These are phyloP conservation scores for Ustilago lituana DNA, from an alignment of 1,284 basidiomycete species.

Conservation along the genomic window DNA sequence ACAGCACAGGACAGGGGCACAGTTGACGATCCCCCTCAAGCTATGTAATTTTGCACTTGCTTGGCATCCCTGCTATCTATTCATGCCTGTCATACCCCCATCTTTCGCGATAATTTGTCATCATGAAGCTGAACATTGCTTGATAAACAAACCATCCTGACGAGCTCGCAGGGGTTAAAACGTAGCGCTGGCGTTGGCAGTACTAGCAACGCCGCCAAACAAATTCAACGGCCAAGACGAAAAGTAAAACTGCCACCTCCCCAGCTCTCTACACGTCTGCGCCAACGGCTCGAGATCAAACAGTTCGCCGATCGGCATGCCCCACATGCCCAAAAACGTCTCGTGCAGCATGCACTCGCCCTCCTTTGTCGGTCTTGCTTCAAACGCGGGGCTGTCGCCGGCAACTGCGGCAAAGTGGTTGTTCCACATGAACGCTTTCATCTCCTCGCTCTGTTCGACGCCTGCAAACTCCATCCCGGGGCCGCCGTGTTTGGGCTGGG, in stretches of 20 bases:
- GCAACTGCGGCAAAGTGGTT: slow-evolving; percentile 80
- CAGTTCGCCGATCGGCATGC: slow-evolving; percentile 69
- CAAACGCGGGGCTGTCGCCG: slow-evolving; percentile 78
- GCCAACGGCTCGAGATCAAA: slow-evolving; percentile 69
- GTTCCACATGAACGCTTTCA: slow-evolving; percentile 71
- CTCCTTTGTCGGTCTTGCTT: slow-evolving; percentile 71
- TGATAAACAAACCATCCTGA: too few relatives aligned
- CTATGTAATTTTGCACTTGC: too few relatives aligned
- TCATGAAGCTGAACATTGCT: too few relatives aligned
- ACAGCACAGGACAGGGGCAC: too few relatives aligned
- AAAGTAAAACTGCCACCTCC: slow-evolving; percentile 69
- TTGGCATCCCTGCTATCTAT: not conserved
- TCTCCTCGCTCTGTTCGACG: slow-evolving; percentile 58
- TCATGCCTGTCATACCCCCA: not conserved
- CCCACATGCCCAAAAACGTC: slow-evolving; percentile 54
- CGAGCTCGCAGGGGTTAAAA: slow-evolving; percentile 23
- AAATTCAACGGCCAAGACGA: slow-evolving; percentile 68
- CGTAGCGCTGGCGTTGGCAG: slow-evolving; percentile 68
- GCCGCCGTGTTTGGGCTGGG: slow-evolving; percentile 3
- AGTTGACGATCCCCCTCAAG: too few relatives aligned
- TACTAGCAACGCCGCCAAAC: slow-evolving; percentile 69
- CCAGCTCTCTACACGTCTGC: slow-evolving; percentile 57
- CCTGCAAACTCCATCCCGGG: slow-evolving; percentile 48
- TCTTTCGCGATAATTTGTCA: too few relatives aligned
- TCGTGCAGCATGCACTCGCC: slow-evolving; percentile 50